phyloP scores from a whole-genome alignment of 148 eudicot species.

The Pouteria glomerata region DNA sequence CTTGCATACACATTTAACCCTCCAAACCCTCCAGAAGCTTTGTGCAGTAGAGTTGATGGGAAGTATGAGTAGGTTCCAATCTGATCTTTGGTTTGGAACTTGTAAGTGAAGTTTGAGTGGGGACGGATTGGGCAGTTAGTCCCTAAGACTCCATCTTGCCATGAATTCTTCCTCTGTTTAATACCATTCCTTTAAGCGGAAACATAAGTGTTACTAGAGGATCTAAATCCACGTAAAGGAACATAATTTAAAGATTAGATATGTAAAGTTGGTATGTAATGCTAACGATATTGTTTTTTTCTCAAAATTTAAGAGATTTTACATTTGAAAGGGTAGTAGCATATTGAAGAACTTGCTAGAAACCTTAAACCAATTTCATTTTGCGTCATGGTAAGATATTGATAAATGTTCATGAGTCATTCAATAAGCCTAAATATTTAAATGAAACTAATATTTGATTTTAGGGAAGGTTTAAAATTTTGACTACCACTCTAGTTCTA shows the following conservation, averaged over 20 bases:
- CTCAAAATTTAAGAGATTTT: neutral
- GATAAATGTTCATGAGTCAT: neutral
- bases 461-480: neutral
- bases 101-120: conserved; percentile 67
- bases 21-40: conserved; percentile 88
- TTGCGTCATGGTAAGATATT: neutral
- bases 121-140: conserved; percentile 87
- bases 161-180: conserved; percentile 90
- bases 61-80: conserved; percentile 83
- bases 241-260: neutral
- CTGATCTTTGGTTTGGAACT: conserved; percentile 85
- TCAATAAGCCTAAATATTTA: neutral
- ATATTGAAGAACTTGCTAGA: neutral
- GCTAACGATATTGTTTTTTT: neutral
- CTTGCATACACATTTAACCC: conserved; percentile 70
- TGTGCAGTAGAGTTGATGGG: conserved; percentile 81
- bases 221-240: neutral
- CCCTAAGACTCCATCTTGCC: conserved; percentile 96
- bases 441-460: neutral
- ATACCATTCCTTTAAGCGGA: conserved; percentile 69
- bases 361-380: neutral
- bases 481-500: neutral
- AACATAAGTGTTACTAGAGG: neutral
- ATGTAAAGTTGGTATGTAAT: neutral
- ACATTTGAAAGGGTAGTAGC: neutral